Evolutionary conservation across 495 filamentous ascomycete genomes (phyloP), one percentile per base, ranked within the genome.

Genomic region (Penicillium coprophilum): DNA sequence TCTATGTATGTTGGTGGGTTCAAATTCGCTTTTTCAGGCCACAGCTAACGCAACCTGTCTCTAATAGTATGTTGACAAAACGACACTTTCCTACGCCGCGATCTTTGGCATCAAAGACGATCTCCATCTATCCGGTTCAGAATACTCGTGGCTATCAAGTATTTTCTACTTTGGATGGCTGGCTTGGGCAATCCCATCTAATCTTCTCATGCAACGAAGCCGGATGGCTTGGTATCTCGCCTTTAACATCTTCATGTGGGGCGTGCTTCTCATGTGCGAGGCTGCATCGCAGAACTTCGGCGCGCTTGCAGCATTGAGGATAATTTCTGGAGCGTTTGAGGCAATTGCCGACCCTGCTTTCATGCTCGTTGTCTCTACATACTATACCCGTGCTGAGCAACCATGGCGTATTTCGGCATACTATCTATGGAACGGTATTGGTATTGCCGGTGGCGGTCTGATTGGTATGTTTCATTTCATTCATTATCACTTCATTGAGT

Each of bases 101-200:
- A 77, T 85, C 23, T 84, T 85, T 60, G 80, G 79, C 0, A 82
- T 85, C 50, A 51, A 71, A 40, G 67, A 80, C 11, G 78, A 59
- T 64, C 50, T 78, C 21, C 53, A 77, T 10, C 65, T 85, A 2
- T 59, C 65, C 12, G 81, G 81, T 8, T 62, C 69, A 0, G 68
- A 84, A 39, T 84, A 84, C 46, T 77, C 64, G 36, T 85, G 79
- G 79, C 61, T 83, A 1, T 75, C 71, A 9, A 74, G 69, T 28
- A 68, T 82, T 6, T 85, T 84, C 67, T 83, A 85, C 55, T 79
- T 85, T 58, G 83, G 83, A 0, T 85, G 77, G 50, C 59, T 86
- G 12, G 69, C 51, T 11, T 75, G 70, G 57, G 65, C 68, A 15
- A 69, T 76, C 49, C 78, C 77, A 0, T 71, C 74, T 1, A 75